Conservation (phyloP, 306 rosid genomes). For the Arachis stenosperma region DNA sequence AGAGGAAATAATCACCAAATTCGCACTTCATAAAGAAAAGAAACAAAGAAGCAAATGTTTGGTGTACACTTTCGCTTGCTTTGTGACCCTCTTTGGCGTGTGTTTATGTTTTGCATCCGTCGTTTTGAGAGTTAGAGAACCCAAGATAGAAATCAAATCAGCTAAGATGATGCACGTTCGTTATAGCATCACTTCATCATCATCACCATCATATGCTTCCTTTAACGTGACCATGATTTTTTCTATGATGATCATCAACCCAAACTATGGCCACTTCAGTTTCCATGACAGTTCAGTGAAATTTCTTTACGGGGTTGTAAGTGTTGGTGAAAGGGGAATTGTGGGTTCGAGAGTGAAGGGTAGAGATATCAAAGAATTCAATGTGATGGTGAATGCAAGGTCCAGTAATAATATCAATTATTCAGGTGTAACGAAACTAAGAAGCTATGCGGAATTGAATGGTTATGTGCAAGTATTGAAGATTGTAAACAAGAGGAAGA, state of each 20-base stretch:
- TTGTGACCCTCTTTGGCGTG: slow-evolving; percentile 40
- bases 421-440: slow-evolving; percentile 49
- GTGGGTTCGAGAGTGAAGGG: slow-evolving; percentile 26
- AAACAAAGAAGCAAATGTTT: slow-evolving; percentile 57
- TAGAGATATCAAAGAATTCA: slow-evolving; percentile 38
- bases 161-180: slow-evolving; percentile 33
- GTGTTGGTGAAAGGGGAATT: slow-evolving; percentile 39
- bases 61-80: slow-evolving; percentile 46
- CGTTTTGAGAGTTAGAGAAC: slow-evolving; percentile 42
- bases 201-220: slow-evolving; percentile 10
- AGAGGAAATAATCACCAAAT: slow-evolving; percentile 37
- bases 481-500: slow-evolving; percentile 44
- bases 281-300: slow-evolving; percentile 37
- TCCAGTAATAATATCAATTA: slow-evolving; percentile 28
- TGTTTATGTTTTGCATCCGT: slow-evolving; percentile 46
- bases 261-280: slow-evolving; percentile 52
- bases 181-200: slow-evolving; percentile 3
- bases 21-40: slow-evolving; percentile 36
- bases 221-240: slow-evolving; percentile 47
- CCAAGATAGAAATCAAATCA: slow-evolving; percentile 42
- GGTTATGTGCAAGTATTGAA: slow-evolving; percentile 51
- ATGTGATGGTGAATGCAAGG: slow-evolving; percentile 36
- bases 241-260: slow-evolving; percentile 41
- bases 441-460: slow-evolving; percentile 42
- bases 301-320: slow-evolving; percentile 37